Evolutionary conservation across 2,329 filamentous ascomycete species (phyloP).

Genomic region (Thelonectria blattea): DNA sequence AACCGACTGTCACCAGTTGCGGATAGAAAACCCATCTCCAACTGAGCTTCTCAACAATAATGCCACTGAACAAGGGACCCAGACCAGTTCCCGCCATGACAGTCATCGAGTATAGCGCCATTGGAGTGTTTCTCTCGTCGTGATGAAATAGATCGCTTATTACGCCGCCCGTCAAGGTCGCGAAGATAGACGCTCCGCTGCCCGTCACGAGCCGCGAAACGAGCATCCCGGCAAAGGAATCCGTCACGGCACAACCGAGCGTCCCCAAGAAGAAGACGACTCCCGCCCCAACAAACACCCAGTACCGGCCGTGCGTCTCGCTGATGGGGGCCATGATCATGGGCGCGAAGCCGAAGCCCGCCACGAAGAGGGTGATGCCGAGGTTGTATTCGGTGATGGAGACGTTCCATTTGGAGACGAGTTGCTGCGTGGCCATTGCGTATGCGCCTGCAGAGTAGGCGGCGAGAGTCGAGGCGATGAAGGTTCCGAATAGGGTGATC

Average conservation of each 20-base stretch:
- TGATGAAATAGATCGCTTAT: constrained; percentile 71
- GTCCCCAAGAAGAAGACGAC: constrained; percentile 43
- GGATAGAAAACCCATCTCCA: constrained; percentile 75
- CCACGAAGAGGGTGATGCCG: constrained; percentile 68
- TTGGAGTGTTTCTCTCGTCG: constrained; percentile 69
- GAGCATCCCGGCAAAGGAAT: constrained; percentile 65
- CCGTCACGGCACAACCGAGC: constrained; percentile 65
- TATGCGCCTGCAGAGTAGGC: constrained; percentile 71
- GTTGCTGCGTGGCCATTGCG: constrained; percentile 60
- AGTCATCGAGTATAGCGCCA: constrained; percentile 68
- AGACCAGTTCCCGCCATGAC: constrained; percentile 69
- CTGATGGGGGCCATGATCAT: constrained; percentile 73
- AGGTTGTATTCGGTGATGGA: constrained; percentile 61
- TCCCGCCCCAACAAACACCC: constrained; percentile 40
- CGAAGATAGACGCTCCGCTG: constrained; percentile 59
- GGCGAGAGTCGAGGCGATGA: constrained; percentile 60
- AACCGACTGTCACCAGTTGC: constrained; percentile 64
- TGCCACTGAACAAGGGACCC: constrained; percentile 65
- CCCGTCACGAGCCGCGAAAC: constrained; percentile 68
- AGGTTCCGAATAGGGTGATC: constrained; percentile 29
- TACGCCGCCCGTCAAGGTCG: constrained; percentile 64
- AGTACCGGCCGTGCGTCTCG: constrained; percentile 58
- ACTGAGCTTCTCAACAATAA: constrained; percentile 60
- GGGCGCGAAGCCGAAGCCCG: constrained; percentile 68
- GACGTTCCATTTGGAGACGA: constrained; percentile 63